Percentiles rank a stretch among this genome's conserved stretches.
These are phyloP conservation scores for Schwanniomyces occidentalis DNA, from an alignment of 805 yeast genomes.

Conservation along the genomic window DNA sequence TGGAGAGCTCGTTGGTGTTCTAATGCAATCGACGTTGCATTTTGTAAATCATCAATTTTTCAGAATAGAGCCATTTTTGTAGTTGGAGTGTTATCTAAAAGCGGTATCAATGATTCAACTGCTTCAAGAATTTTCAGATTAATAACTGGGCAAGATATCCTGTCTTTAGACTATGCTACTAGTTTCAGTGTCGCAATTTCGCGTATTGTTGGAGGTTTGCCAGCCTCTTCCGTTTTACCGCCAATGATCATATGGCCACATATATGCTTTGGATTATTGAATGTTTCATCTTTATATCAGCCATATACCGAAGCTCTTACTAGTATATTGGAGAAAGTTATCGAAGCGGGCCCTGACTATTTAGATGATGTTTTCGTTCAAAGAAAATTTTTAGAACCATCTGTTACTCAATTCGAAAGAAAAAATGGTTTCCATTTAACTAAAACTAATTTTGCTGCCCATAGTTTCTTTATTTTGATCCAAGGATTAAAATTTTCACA, in stretches of 20 bases:
- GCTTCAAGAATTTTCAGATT: constrained; percentile 32
- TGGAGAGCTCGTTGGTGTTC: constrained; percentile 71
- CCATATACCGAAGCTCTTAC: constrained; percentile 31
- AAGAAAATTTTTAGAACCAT: constrained; percentile 40
- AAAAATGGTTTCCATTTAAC: constrained; percentile 39
- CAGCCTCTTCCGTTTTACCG: constrained; percentile 44
- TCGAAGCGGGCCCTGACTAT: constrained; percentile 22
- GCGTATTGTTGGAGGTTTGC: constrained; percentile 49
- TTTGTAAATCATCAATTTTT: constrained; percentile 53
- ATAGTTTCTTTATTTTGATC: constrained; percentile 47
- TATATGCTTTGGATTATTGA: constrained; percentile 29
- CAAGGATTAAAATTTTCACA: constrained; percentile 64
- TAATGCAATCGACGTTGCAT: constrained; percentile 63
- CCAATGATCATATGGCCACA: constrained; percentile 53
- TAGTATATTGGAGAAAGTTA: constrained; percentile 24
- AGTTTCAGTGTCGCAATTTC: constrained; percentile 47
- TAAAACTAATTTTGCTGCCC: constrained; percentile 50
- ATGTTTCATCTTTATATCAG: constrained; percentile 31
- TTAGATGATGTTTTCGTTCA: constrained; percentile 28
- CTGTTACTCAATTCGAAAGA: constrained; percentile 45
- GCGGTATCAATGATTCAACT: constrained; percentile 60
- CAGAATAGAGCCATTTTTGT: constrained; percentile 69
- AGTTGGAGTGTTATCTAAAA: constrained; percentile 65
- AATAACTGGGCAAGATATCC: constrained; percentile 21
- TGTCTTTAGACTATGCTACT: constrained; percentile 31